These are phyloP conservation scores for Kwoniella europaea DNA, from an alignment of 768 basidiomycete species.

Conservation along the genomic window DNA sequence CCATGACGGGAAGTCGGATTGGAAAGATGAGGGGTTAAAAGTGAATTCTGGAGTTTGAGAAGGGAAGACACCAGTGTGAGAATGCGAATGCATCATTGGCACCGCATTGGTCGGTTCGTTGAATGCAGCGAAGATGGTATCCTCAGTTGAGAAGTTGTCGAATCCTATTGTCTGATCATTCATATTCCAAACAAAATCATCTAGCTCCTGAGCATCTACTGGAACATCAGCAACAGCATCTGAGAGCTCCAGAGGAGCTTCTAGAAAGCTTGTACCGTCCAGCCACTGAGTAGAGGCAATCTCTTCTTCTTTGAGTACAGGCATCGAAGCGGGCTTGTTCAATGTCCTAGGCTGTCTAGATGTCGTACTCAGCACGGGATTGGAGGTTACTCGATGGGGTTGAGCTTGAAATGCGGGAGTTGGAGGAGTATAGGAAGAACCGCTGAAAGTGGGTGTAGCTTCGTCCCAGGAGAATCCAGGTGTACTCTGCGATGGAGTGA, in stretches of 20 bases:
- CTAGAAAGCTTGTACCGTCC: conserved; percentile 32
- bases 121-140: conserved; percentile 46
- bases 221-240: conserved; percentile 6
- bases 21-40: conserved; percentile 2
- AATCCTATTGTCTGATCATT: conserved; percentile 44
- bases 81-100: conserved; percentile 24
- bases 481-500: conserved; percentile 9
- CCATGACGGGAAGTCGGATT: background rate
- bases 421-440: conserved; percentile 41
- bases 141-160: conserved; percentile 24
- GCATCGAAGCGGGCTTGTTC: conserved; percentile 44
- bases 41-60: conserved; percentile 13
- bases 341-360: conserved; percentile 29
- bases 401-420: conserved; percentile 24
- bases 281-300: conserved; percentile 22
- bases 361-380: conserved; percentile 40
- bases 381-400: conserved; percentile 42
- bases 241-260: conserved; percentile 6
- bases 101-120: conserved; percentile 15
- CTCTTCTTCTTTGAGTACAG: conserved; percentile 49
- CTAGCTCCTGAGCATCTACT: conserved; percentile 13
- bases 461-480: conserved; percentile 44
- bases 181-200: conserved; percentile 38
- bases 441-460: conserved; percentile 26
- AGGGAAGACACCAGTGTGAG: conserved; percentile 24